Base-by-base conservation (phyloP, 2,329 filamentous ascomycete species). In the Camptophora hylomeconis region DNA sequence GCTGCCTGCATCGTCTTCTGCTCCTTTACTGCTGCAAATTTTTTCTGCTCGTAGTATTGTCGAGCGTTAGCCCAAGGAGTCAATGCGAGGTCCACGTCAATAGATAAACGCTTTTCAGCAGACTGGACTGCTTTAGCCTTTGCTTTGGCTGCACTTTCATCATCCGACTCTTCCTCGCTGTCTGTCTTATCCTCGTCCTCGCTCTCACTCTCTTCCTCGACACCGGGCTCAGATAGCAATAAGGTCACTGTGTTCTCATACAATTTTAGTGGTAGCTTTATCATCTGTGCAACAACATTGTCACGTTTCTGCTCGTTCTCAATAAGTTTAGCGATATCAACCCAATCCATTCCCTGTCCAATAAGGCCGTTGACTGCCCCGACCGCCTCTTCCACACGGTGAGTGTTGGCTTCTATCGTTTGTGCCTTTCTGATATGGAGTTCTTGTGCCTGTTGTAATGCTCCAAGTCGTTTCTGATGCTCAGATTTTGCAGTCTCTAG, bases 281-380 rank as follows among this genome's bases (percentile, higher is more conserved):
- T 92, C 24, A 84, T 75, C 33, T 78, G 69, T 2, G 89, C 89
- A 5, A 98, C 84, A 0, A 81, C 72, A 41, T 98, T 98, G 16
- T 72, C 66, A 26, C 75, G 67, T 36, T 65, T 72, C 51, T 92
- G 80, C 50, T 95, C 87, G 41, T 83, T 71, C 50, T 93, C 83
- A 29, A 98, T 80, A 37, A 98, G 59, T 34, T 78, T 80, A 7
- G 72, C 82, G 45, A 95, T 86, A 41, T 94, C 80, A 7, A 83
- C 74, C 89, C 89, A 98, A 45, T 98, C 89, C 84, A 95, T 95
- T 7, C 87, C 87, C 47, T 93, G 83, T 4, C 72, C 72, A 35
- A 98, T 72, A n/a, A 95, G 61, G 1, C 82, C 81, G 51, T 92
- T 95, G 30, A 98, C 77, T 3, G 89, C 84, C 50, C 84, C 81